A percentile compares a stretch with the other conserved stretches of the same genome.
Evolutionary conservation across 768 basidiomycete genomes (phyloP).

Genomic region (Asterophora parasitica): DNA sequence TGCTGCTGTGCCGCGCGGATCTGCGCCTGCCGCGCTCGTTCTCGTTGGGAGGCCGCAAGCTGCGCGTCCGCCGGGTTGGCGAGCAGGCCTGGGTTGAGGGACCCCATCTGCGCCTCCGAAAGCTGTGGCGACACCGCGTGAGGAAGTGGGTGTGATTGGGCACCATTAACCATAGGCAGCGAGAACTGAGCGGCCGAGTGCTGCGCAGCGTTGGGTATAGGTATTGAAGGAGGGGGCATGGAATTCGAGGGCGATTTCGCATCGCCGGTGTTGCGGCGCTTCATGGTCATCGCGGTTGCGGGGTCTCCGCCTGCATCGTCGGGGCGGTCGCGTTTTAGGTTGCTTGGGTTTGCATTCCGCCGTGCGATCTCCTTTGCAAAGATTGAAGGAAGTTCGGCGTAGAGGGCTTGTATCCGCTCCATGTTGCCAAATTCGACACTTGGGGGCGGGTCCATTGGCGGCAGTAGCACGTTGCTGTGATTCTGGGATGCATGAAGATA

Average conservation of each 20-base stretch:
- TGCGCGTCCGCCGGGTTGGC: conserved; percentile 30
- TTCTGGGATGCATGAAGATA: conserved; percentile 17
- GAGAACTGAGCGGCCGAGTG: conserved; percentile 13
- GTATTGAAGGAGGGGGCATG: conserved; percentile 37
- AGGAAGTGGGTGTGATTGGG: conserved; percentile 1
- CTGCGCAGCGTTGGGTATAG: conserved; percentile 21
- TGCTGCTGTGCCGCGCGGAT: conserved; percentile 32
- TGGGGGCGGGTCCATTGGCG: conserved; percentile 51
- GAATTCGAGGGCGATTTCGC: conserved; percentile 33
- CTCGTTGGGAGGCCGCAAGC: conserved; percentile 28
- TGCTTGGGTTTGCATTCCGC: conserved; percentile 21
- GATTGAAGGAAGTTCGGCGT: conserved; percentile 51
- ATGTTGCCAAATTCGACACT: conserved; percentile 40
- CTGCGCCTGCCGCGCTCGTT: conserved; percentile 31
- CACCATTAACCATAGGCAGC: conserved; percentile 11
- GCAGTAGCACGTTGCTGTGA: conserved; percentile 37
- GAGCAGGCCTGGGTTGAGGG: conserved; percentile 11
- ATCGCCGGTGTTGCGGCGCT: conserved; percentile 70
- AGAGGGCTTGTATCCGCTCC: conserved; percentile 63
- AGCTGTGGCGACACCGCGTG: conserved; percentile 19
- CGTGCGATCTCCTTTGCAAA: conserved; percentile 62
- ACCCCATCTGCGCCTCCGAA: conserved; percentile 13
- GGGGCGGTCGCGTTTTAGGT: conserved; percentile 59
- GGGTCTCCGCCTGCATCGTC: conserved; percentile 39
- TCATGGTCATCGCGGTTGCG: conserved; percentile 30